Conservation (phyloP, 2,329 filamentous ascomycete genomes). For the Cordyceps fumosorosea region DNA sequence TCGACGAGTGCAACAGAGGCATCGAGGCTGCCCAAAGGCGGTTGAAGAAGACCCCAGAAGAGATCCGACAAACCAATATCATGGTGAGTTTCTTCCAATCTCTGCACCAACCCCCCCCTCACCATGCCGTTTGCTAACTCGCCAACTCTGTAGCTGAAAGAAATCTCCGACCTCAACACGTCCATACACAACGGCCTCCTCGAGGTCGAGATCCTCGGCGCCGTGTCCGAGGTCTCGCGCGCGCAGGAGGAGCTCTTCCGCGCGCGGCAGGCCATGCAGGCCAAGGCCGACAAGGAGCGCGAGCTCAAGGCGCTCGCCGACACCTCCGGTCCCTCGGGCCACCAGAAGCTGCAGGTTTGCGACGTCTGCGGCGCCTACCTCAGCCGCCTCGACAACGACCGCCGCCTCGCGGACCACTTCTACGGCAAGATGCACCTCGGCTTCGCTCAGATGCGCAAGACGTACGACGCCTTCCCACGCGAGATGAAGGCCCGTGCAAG, state of each 20-base stretch:
- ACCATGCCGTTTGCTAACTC: not conserved
- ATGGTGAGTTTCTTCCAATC: conserved; percentile 41
- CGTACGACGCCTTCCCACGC: conserved; percentile 77
- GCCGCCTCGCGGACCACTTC: conserved; percentile 90
- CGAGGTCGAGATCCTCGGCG: conserved; percentile 80
- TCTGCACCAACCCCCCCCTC: not conserved
- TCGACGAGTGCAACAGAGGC: conserved; percentile 90
- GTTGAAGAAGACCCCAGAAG: conserved; percentile 94
- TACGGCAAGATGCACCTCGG: conserved; percentile 99
- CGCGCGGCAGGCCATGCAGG: conserved; percentile 69
- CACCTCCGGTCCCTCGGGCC: conserved; percentile 84
- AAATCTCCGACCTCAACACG: conserved; percentile 72
- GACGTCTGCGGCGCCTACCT: conserved; percentile 97
- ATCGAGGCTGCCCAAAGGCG: conserved; percentile 87
- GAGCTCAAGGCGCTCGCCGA: conserved; percentile 88
- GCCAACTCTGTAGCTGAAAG: conserved; percentile 50
- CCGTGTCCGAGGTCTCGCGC: conserved; percentile 70
- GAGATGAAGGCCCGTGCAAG: conserved; percentile 70
- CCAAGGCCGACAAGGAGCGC: conserved; percentile 76
- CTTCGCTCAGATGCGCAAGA: conserved; percentile 97
- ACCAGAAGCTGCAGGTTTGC: conserved; percentile 97
- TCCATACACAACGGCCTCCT: conserved; percentile 76
- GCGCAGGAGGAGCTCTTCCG: conserved; percentile 86
- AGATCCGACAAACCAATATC: conserved; percentile 90
- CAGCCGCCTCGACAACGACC: conserved; percentile 86